These are phyloP conservation scores for Camellia sinensis DNA, from an alignment of 148 eudicot species.

Conservation along the genomic window DNA sequence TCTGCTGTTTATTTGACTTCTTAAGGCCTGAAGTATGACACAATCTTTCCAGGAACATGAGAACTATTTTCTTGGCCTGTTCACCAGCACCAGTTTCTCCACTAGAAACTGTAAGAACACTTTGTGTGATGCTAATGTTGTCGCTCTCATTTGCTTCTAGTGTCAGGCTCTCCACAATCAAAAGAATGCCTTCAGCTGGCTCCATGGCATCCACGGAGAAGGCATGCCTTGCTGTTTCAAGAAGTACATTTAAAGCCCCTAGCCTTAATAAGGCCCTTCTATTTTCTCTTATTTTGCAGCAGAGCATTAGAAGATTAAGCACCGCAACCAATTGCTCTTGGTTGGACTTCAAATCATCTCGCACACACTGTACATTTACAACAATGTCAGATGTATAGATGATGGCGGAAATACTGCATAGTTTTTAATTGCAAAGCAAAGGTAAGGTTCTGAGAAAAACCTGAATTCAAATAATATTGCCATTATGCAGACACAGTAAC, in stretches of 20 bases:
- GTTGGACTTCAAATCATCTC: slow-evolving; percentile 88
- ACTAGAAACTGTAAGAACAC: slow-evolving; percentile 64
- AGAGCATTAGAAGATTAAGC: slow-evolving; percentile 87
- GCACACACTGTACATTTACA: slow-evolving; percentile 52
- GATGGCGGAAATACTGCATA: not conserved
- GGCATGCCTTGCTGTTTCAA: slow-evolving; percentile 96
- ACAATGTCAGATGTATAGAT: slow-evolving; percentile 3
- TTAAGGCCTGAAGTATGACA: slow-evolving; percentile 79
- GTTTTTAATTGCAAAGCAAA: not conserved
- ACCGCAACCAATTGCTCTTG: slow-evolving; percentile 89
- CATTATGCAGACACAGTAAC: not conserved
- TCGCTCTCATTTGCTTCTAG: slow-evolving; percentile 97
- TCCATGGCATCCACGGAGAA: slow-evolving; percentile 99
- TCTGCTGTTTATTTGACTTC: slow-evolving; percentile 92
- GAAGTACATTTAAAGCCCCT: slow-evolving; percentile 85
- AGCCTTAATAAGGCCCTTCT: slow-evolving; percentile 75
- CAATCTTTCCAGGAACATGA: slow-evolving; percentile 92
- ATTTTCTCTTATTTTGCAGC: slow-evolving; percentile 95
- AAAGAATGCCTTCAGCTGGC: slow-evolving; percentile 97
- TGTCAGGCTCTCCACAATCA: slow-evolving; percentile 93
- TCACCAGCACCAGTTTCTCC: slow-evolving; percentile 83
- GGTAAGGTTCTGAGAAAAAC: not conserved
- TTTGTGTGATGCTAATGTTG: slow-evolving; percentile 63
- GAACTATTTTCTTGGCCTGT: slow-evolving; percentile 95
- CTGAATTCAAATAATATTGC: slow-evolving; percentile 3